These are phyloP conservation scores for Rubia tinctorum DNA, from an alignment of 305 asterid genomes.

Conservation along the genomic window DNA sequence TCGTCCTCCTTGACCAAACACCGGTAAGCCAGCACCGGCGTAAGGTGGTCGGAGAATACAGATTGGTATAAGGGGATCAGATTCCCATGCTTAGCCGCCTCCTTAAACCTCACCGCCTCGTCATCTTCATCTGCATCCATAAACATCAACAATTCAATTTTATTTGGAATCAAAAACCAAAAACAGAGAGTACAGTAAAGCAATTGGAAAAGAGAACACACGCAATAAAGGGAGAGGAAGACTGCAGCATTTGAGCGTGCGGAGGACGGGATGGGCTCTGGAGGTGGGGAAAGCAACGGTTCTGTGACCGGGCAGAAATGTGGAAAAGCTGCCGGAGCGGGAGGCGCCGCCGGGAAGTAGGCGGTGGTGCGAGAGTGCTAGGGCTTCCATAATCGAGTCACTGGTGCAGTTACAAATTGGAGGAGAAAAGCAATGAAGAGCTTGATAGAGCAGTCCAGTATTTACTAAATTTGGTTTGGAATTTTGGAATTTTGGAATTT, in stretches of 20 bases:
- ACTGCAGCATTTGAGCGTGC: conserved; percentile 53
- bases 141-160: not conserved
- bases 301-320: conserved; percentile 18
- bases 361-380: conserved; percentile 28
- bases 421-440: not conserved
- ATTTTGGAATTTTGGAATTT: no score
- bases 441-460: not conserved
- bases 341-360: conserved; percentile 22
- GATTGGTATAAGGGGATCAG: conserved; percentile 72
- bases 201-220: conserved; percentile 5
- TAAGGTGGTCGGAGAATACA: conserved; percentile 84
- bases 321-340: conserved; percentile 28
- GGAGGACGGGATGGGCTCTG: conserved; percentile 22
- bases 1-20: conserved; percentile 91
- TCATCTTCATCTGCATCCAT: conserved; percentile 6
- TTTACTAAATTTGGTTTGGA: not conserved
- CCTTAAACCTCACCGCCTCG: conserved; percentile 68
- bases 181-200: not conserved
- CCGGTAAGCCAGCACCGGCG: conserved; percentile 86
- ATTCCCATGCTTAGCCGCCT: conserved; percentile 81
- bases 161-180: not conserved
- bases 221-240: conserved; percentile 39
- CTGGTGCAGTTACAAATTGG: conserved; percentile 5
- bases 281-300: conserved; percentile 27
- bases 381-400: conserved; percentile 50